phyloP scores from a whole-genome alignment of 2,329 filamentous ascomycete species.

The Nothomitra cinnamomea region DNA sequence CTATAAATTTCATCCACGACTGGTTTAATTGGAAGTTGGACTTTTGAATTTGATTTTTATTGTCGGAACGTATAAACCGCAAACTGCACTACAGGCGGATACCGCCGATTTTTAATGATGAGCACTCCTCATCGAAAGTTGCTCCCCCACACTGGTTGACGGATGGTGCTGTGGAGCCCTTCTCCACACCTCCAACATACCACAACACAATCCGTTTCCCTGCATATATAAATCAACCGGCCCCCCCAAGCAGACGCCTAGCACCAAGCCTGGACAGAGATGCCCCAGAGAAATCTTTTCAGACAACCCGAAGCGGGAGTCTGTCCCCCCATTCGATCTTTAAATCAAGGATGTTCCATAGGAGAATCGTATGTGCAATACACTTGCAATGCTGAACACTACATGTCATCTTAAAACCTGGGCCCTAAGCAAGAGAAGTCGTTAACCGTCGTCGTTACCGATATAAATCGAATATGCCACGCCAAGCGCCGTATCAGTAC shows the following conservation, averaged over 20 bases:
- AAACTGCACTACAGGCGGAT: not conserved
- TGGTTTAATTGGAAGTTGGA: too few relatives aligned
- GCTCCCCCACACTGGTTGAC: not conserved
- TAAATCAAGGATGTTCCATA: not conserved
- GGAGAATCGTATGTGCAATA: not conserved
- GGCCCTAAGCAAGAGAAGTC: not conserved
- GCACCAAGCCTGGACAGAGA: not conserved
- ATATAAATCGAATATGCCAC: conserved; percentile 1
- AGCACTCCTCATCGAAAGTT: not conserved
- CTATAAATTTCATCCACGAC: too few relatives aligned
- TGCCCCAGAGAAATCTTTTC: not conserved
- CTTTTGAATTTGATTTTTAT: not conserved
- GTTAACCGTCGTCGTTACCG: not conserved
- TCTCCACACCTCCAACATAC: not conserved
- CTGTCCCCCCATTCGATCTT: not conserved
- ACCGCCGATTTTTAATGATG: conserved; percentile 1
- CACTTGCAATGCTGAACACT: not conserved
- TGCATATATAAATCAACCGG: not conserved
- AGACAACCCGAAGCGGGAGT: not conserved
- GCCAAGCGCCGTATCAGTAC: not conserved
- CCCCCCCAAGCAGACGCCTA: not conserved
- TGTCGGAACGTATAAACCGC: not conserved
- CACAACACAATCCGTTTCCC: not conserved
- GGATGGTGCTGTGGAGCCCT: not conserved
- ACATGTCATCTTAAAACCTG: not conserved